A percentile compares a stretch with the other conserved stretches of the same genome.
These are phyloP conservation scores for Vitis riparia DNA, from an alignment of 164 flowering plant genomes.

Conservation along the genomic window DNA sequence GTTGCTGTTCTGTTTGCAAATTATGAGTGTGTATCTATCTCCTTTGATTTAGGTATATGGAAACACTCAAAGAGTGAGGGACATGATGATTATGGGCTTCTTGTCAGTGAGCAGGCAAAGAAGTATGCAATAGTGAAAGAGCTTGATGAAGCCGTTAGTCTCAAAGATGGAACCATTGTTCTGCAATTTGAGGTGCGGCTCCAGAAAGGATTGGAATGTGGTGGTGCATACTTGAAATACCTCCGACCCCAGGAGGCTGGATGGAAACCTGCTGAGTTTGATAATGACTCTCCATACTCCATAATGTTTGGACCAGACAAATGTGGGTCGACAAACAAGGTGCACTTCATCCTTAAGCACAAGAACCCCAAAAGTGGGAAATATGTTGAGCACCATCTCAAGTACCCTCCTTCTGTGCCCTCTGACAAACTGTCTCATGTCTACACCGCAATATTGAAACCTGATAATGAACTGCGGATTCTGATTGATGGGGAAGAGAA, in stretches of 20 bases:
- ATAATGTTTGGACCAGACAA: slow-evolving; percentile 91
- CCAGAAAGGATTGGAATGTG: slow-evolving; percentile 80
- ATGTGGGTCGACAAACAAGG: slow-evolving; percentile 78
- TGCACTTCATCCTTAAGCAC: slow-evolving; percentile 77
- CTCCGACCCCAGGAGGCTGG: slow-evolving; percentile 76
- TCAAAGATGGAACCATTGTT: slow-evolving; percentile 54
- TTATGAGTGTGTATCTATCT: too few relatives aligned
- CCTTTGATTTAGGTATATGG: slow-evolving; percentile 58
- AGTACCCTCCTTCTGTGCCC: slow-evolving; percentile 73
- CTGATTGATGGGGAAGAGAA: slow-evolving; percentile 76
- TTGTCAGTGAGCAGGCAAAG: slow-evolving; percentile 72
- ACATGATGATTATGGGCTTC: slow-evolving; percentile 81
- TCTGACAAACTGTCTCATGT: slow-evolving; percentile 71
- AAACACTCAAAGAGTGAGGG: slow-evolving; percentile 75
- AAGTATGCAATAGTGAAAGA: slow-evolving; percentile 78
- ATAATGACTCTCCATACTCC: slow-evolving; percentile 72
- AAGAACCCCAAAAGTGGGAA: slow-evolving; percentile 76
- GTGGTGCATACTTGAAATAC: slow-evolving; percentile 78
- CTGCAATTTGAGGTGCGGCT: slow-evolving; percentile 72
- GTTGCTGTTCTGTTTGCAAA: too few relatives aligned
- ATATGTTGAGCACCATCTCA: slow-evolving; percentile 71
- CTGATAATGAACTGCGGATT: slow-evolving; percentile 56
- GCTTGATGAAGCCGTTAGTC: slow-evolving; percentile 45
- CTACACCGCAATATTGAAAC: slow-evolving; percentile 66
- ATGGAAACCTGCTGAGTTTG: slow-evolving; percentile 62